Evolutionary conservation across 148 eudicot genomes (phyloP).

Genomic region (Chenopodium suecicum): DNA sequence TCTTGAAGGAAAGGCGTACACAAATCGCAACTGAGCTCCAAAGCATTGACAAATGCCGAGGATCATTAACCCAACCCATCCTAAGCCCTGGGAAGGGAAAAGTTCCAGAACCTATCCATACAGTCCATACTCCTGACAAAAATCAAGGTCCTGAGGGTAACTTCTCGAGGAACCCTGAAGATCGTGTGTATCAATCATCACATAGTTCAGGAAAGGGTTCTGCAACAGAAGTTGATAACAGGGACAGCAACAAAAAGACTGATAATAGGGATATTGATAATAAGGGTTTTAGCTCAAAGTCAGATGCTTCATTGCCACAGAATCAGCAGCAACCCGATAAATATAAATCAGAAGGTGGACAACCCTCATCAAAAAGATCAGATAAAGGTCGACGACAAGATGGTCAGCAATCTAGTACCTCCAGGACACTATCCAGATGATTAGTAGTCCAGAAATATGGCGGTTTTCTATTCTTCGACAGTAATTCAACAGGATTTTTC

Average conservation of each 20-base stretch:
- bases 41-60: constrained; percentile 54
- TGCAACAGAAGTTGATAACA: constrained; percentile 28
- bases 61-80: constrained; percentile 29
- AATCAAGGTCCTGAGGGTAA: constrained; percentile 30
- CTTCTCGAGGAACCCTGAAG: constrained; percentile 20
- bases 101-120: constrained; percentile 27
- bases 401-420: constrained; percentile 29
- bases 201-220: constrained; percentile 24
- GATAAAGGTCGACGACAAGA: constrained; percentile 49
- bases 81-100: constrained; percentile 36
- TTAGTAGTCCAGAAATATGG: constrained; percentile 15
- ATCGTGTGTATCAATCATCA: constrained; percentile 15
- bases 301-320: neutral
- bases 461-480: neutral
- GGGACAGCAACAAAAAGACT: constrained; percentile 11
- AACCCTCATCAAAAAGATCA: constrained; percentile 34
- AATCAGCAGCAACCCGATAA: constrained; percentile 42
- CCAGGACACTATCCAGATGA: constrained; percentile 55
- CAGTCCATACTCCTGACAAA: constrained; percentile 26
- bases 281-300: neutral
- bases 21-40: constrained; percentile 73
- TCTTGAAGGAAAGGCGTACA: constrained; percentile 77
- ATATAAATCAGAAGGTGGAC: constrained; percentile 49
- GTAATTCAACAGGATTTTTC: neutral
- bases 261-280: constrained; percentile 16